Evolutionary conservation across 257 asterid genomes (phyloP), one percentile per base, ranked within the genome.

Genomic region (Coffea eugenioides): DNA sequence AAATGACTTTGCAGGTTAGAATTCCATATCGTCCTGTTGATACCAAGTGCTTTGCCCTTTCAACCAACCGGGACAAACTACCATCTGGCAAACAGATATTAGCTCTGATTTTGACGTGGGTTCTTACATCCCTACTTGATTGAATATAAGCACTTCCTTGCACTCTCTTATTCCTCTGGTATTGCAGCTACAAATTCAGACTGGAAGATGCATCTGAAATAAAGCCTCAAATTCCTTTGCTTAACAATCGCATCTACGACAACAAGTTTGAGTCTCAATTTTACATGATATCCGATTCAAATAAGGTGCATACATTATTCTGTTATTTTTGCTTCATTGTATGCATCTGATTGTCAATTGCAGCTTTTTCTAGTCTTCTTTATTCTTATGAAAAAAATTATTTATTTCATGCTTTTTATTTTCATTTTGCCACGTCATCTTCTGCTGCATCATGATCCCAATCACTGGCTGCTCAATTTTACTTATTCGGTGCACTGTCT

Each of bases 221-320:
- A 86, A 94, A 90, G 86, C 98, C 99, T 81, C 86, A 87, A 80
- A 87, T 96, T 87, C 98, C 99, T 64, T 85, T 92, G 59, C 94
- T 96, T 51, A 96, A 96, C 93, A 93, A 96, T 83, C 97, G 99
- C 45, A 90, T 93, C 77, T 96, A 96, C 79, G 99, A 96, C 83
- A 96, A 90, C 85, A 93, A 96, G 83, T 92, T 96, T 81, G 99
- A 96, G 90, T 86, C 99, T 85, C 99, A 96, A 80, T 96, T 96
- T 86, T 96, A 96, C 81, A 91, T 94, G 96, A 93, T 95, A 87
- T 96, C 98, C 20, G 99, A 96, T 90, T 45, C 90, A 74, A 94
- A 96, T 90, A 93, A 93, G 97, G 99, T 95, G 85, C 86, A 80
- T 79, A 79, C 71, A 45, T 46, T 34, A 45, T 46, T 34, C 70